Evolutionary conservation across 257 asterid species (phyloP).

Genomic region (Solanum phureja): DNA sequence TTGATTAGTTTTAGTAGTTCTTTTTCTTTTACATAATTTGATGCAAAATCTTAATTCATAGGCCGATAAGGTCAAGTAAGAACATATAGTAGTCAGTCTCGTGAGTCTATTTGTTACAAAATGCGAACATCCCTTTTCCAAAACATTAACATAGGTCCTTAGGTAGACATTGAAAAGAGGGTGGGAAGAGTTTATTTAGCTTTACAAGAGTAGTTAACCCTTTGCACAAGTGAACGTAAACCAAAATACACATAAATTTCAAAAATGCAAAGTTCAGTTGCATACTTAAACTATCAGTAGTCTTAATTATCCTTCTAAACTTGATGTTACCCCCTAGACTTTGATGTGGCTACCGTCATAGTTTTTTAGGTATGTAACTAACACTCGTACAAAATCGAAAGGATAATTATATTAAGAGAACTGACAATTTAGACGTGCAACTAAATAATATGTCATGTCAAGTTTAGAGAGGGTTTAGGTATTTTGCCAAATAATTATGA

Average conservation of each 20-base stretch:
- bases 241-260: neutral
- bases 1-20: neutral
- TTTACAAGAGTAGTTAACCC: neutral
- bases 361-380: neutral
- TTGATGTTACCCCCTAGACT: neutral
- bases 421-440: neutral
- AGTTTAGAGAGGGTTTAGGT: neutral
- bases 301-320: neutral
- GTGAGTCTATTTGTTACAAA: neutral
- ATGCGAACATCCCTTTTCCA: neutral
- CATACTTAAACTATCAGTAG: neutral
- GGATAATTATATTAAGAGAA: neutral
- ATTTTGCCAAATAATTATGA: neutral
- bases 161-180: too few relatives aligned
- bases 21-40: neutral
- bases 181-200: neutral
- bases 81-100: neutral
- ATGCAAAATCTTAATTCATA: neutral
- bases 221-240: neutral
- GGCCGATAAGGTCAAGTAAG: neutral
- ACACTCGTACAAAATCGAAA: neutral
- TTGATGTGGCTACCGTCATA: neutral
- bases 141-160: too few relatives aligned
- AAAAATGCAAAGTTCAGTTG: neutral
- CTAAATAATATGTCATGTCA: neutral